phyloP scores from a whole-genome alignment of 2,329 filamentous ascomycete genomes.

The Aspergillus costaricaensis region DNA sequence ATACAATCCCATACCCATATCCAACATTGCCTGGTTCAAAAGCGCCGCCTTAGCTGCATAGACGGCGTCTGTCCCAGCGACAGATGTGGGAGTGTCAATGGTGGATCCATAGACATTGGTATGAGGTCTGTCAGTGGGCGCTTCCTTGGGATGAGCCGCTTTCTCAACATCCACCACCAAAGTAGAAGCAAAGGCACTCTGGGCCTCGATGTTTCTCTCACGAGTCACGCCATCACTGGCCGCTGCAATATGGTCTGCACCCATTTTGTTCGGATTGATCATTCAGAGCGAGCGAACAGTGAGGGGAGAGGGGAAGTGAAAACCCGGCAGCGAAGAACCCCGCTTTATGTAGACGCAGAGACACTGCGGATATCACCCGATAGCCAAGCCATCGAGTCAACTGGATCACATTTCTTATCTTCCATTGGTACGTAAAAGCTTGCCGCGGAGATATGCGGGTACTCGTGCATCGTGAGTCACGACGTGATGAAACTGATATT shows the following conservation, averaged over 20 bases:
- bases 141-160: background rate
- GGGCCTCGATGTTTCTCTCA: slow-evolving; percentile 5
- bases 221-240: background rate
- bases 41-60: slow-evolving; percentile 16
- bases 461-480: background rate
- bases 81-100: background rate
- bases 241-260: background rate
- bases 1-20: slow-evolving; percentile 24
- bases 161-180: slow-evolving; percentile 6
- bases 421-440: background rate
- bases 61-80: slow-evolving; percentile 2
- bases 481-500: background rate
- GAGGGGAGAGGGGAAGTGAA: too few species aligned
- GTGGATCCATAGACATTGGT: slow-evolving; percentile 7
- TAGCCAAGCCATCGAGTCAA: background rate
- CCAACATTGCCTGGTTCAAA: slow-evolving; percentile 23
- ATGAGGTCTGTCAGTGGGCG: background rate
- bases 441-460: background rate
- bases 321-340: background rate
- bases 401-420: background rate
- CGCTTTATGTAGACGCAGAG: background rate
- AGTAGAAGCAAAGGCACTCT: slow-evolving; percentile 9
- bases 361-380: background rate
- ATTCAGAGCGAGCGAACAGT: background rate
- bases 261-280: background rate